phyloP scores from a whole-genome alignment of 2,329 filamentous ascomycete genomes.

The Diaporthe vaccinii region DNA sequence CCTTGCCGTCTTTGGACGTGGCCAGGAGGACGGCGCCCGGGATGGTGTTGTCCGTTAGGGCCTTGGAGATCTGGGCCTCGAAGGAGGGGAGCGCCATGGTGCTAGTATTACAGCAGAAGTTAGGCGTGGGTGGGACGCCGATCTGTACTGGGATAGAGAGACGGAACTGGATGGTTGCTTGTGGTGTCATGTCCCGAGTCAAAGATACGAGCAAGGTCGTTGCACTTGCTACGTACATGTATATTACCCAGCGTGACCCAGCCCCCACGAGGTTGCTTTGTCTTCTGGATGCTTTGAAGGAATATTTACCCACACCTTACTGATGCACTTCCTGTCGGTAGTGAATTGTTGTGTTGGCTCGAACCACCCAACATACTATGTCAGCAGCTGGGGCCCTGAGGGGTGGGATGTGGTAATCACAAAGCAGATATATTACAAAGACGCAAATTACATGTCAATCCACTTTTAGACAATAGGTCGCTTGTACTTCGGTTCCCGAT shows the following conservation, averaged over 20 bases:
- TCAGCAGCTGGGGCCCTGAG: background rate
- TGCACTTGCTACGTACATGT: background rate
- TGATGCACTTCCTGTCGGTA: too few species aligned
- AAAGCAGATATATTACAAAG: background rate
- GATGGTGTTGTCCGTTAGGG: conserved; percentile 22
- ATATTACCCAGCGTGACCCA: too few species aligned
- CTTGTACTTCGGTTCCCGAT: too few species aligned
- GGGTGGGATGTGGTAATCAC: background rate
- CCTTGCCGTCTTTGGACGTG: conserved; percentile 11
- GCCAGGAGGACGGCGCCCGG: conserved; percentile 32
- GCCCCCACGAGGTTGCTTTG: too few species aligned
- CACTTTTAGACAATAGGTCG: background rate
- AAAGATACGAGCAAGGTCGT: background rate
- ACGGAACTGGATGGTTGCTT: background rate
- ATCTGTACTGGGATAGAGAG: too few species aligned
- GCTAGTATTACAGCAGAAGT: background rate
- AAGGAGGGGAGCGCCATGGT: conserved; percentile 5
- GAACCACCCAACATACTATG: background rate
- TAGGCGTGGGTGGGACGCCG: background rate
- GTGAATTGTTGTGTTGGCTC: background rate
- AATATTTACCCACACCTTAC: background rate
- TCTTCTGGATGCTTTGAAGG: background rate
- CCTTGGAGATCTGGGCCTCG: conserved; percentile 21
- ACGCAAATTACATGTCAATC: background rate
- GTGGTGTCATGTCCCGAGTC: background rate